phyloP scores from a whole-genome alignment of 2,329 filamentous ascomycete genomes.

The Karstenula rhodostoma region DNA sequence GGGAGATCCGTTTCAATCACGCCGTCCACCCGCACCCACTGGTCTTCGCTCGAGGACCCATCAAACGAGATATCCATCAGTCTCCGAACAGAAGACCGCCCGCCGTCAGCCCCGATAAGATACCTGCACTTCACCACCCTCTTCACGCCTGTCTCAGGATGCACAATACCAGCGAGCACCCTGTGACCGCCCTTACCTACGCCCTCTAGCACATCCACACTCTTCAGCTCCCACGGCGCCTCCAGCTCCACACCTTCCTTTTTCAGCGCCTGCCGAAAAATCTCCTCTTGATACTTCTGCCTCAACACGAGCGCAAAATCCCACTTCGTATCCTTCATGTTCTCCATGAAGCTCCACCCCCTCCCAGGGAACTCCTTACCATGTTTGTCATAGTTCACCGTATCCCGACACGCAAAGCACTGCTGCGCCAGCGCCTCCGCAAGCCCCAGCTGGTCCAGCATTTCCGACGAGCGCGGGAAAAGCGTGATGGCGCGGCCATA shows the following conservation, averaged over 20 bases:
- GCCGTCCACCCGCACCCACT: conserved; percentile 64
- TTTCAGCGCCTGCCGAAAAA: conserved; percentile 56
- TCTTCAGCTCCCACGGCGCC: conserved; percentile 48
- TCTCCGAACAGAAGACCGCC: conserved; percentile 58
- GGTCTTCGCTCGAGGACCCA: conserved; percentile 59
- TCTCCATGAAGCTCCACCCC: conserved; percentile 63
- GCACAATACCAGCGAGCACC: conserved; percentile 40
- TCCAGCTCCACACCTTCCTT: conserved; percentile 49
- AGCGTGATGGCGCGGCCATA: conserved; percentile 65
- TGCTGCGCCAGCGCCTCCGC: conserved; percentile 60
- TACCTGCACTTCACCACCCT: conserved; percentile 54
- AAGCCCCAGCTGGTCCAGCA: conserved; percentile 62
- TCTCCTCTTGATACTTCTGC: conserved; percentile 64
- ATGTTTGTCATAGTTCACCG: conserved; percentile 57
- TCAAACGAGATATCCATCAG: conserved; percentile 59
- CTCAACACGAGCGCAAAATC: conserved; percentile 63
- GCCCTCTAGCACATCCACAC: conserved; percentile 50
- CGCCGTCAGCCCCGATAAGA: conserved; percentile 62
- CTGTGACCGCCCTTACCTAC: conserved; percentile 33
- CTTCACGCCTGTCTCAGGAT: conserved; percentile 36
- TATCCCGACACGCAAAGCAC: conserved; percentile 61
- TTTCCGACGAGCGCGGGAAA: conserved; percentile 60
- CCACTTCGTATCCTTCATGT: conserved; percentile 61
- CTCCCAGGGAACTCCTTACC: conserved; percentile 57
- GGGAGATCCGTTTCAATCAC: conserved; percentile 60